phyloP scores from a whole-genome alignment of 2,329 filamentous ascomycete genomes.

The Pseudocercospora eumusae region DNA sequence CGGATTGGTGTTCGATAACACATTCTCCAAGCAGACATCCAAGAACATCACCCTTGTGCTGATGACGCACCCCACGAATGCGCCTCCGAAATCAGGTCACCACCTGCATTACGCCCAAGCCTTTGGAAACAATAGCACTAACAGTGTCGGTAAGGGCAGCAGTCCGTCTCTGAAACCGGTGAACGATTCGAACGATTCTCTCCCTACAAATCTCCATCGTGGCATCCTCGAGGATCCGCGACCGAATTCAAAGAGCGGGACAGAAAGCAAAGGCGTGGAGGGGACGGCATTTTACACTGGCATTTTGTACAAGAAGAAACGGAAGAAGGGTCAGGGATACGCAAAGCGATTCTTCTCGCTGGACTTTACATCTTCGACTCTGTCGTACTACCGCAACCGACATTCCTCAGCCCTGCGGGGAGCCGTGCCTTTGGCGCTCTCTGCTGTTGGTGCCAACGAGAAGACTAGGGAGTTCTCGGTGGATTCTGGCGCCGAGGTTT shows the following conservation, averaged over 20 bases:
- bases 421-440: slow-evolving; percentile 86
- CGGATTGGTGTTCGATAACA: slow-evolving; percentile 96
- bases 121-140: slow-evolving; percentile 52
- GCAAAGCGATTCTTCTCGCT: slow-evolving; percentile 93
- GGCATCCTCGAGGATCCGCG: slow-evolving; percentile 43
- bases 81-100: slow-evolving; percentile 72
- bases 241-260: slow-evolving; percentile 43
- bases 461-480: slow-evolving; percentile 89
- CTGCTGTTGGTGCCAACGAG: slow-evolving; percentile 87
- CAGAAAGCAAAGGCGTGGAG: slow-evolving; percentile 36
- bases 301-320: slow-evolving; percentile 80
- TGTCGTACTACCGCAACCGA: slow-evolving; percentile 95
- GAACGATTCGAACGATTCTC: slow-evolving; percentile 54
- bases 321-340: slow-evolving; percentile 92
- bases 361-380: slow-evolving; percentile 88
- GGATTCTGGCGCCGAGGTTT: slow-evolving; percentile 94
- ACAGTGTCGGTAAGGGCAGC: slow-evolving; percentile 39
- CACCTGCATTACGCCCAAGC: slow-evolving; percentile 63
- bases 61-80: slow-evolving; percentile 85
- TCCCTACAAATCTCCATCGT: slow-evolving; percentile 44
- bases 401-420: slow-evolving; percentile 90
- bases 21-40: slow-evolving; percentile 91
- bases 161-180: slow-evolving; percentile 48
- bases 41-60: slow-evolving; percentile 95
- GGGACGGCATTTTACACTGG: slow-evolving; percentile 73